Percentiles rank a stretch among this genome's conserved stretches.
These are phyloP conservation scores for Rheum nobile DNA, from an alignment of 148 eudicot species.

Conservation along the genomic window DNA sequence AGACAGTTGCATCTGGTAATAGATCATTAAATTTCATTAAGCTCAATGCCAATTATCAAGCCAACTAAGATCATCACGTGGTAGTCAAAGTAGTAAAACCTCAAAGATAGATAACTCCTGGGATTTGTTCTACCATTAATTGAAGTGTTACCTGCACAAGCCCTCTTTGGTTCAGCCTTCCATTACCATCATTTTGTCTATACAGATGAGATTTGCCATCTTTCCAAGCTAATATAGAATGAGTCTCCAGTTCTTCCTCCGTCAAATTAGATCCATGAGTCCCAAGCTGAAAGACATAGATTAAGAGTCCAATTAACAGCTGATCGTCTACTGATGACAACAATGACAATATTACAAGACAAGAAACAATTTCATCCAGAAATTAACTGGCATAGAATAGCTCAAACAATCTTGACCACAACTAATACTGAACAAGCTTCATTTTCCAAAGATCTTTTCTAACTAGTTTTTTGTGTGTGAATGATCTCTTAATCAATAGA, in stretches of 20 bases:
- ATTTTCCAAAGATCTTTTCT: neutral
- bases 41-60: neutral
- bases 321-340: neutral
- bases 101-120: neutral
- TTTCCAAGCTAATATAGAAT: slow-evolving; percentile 80
- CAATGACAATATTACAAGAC: neutral
- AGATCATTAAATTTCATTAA: neutral
- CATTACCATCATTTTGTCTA: slow-evolving; percentile 40
- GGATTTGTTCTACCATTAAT: neutral
- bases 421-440: neutral
- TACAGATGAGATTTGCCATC: slow-evolving; percentile 48
- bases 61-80: neutral
- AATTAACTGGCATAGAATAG: neutral
- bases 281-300: slow-evolving; percentile 44
- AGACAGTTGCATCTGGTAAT: neutral
- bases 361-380: neutral
- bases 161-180: slow-evolving; percentile 27
- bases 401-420: neutral
- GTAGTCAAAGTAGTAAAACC: neutral
- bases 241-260: slow-evolving; percentile 82
- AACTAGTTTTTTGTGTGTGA: no score
- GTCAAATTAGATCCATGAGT: slow-evolving; percentile 73
- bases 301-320: neutral
- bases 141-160: slow-evolving; percentile 46
- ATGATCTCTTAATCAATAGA: no score